Conservation (phyloP, 208 protist genomes). For the Trypanosoma theileri region DNA sequence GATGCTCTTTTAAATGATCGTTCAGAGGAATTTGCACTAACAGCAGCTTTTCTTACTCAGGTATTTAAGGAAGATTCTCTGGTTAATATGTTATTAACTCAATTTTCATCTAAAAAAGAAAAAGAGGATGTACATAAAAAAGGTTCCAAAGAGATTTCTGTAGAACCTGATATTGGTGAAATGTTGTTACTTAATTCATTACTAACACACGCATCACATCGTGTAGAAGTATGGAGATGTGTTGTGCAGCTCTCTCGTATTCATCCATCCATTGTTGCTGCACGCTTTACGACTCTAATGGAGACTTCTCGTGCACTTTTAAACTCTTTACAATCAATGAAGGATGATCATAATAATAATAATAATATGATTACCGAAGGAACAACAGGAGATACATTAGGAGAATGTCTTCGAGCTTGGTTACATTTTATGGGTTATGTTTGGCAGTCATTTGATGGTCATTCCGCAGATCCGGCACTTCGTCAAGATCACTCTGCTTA, state of each 20-base stretch:
- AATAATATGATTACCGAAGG: neutral
- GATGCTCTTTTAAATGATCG: conserved; percentile 10
- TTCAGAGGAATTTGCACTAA: conserved; percentile 12
- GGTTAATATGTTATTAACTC: neutral
- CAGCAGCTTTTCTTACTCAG: conserved; percentile 20
- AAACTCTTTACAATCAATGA: conserved; percentile 11
- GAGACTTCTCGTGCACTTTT: conserved; percentile 40
- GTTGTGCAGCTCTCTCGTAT: conserved; percentile 66
- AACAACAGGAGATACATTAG: conserved; percentile 35
- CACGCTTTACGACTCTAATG: conserved; percentile 50
- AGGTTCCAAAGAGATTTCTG: conserved; percentile 30
- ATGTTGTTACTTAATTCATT: conserved; percentile 35
- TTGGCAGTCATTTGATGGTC: conserved; percentile 79
- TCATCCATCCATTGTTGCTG: conserved; percentile 57
- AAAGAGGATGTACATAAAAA: neutral
- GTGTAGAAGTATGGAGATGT: conserved; percentile 74
- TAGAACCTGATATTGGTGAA: conserved; percentile 14
- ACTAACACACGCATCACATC: conserved; percentile 51
- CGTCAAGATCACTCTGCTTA: conserved; percentile 24
- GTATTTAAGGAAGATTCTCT: conserved; percentile 21
- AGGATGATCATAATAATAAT: conserved; percentile 3
- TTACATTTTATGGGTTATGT: conserved; percentile 84
- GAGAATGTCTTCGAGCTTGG: conserved; percentile 74
- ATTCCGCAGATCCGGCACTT: conserved; percentile 64
- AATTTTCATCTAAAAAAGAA: neutral